phyloP scores from a whole-genome alignment of 805 yeast species.

The Zygosaccharomyces kombuchaensis region DNA sequence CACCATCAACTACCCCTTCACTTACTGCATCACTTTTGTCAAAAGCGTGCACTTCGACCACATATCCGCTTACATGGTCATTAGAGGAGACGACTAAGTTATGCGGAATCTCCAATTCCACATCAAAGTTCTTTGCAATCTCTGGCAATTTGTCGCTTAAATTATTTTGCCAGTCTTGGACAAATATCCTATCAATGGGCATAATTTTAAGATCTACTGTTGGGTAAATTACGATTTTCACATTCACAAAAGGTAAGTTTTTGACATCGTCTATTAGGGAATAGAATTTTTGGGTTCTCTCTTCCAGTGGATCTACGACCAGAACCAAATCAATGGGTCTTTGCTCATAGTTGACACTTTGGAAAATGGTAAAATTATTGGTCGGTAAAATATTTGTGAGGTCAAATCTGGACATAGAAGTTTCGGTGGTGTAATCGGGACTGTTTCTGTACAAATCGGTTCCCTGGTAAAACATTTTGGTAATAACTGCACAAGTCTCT shows the following conservation, averaged over 20 bases:
- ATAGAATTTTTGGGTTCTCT: slow-evolving; percentile 58
- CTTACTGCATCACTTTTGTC: slow-evolving; percentile 35
- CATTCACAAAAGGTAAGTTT: slow-evolving; percentile 46
- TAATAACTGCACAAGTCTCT: slow-evolving; percentile 39
- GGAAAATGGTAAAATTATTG: slow-evolving; percentile 21
- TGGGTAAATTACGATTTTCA: slow-evolving; percentile 59
- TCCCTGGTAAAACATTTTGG: slow-evolving; percentile 41
- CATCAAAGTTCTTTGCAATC: slow-evolving; percentile 23
- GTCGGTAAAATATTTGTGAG: slow-evolving; percentile 29
- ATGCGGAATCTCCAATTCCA: slow-evolving; percentile 24
- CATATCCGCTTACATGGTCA: slow-evolving; percentile 49
- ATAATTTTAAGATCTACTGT: slow-evolving; percentile 38
- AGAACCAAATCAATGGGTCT: slow-evolving; percentile 53
- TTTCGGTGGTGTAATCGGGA: slow-evolving; percentile 40
- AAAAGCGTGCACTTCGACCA: slow-evolving; percentile 68
- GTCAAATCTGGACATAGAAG: slow-evolving; percentile 46
- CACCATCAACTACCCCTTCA: slow-evolving; percentile 26
- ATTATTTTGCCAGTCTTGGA: slow-evolving; percentile 38
- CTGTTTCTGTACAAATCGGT: slow-evolving; percentile 25
- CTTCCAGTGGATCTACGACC: slow-evolving; percentile 69
- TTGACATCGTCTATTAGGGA: slow-evolving; percentile 44
- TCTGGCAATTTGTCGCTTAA: slow-evolving; percentile 30
- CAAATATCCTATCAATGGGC: slow-evolving; percentile 56
- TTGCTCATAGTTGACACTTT: slow-evolving; percentile 21
- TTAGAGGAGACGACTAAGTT: slow-evolving; percentile 25